Conservation (phyloP, 2,329 filamentous ascomycete species). For the Pseudopithomyces chartarum region DNA sequence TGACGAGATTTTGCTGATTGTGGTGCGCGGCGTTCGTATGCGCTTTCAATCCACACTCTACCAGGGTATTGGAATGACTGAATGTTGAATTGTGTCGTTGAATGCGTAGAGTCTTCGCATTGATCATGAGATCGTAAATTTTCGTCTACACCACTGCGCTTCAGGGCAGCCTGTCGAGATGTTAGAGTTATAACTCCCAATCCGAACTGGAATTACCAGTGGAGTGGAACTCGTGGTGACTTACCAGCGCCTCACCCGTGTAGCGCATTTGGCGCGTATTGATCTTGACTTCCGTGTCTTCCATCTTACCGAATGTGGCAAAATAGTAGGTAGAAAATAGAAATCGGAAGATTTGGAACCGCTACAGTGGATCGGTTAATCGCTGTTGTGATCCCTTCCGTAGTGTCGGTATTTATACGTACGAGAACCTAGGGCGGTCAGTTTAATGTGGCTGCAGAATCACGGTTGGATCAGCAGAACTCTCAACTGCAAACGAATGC, state of each 20-base stretch:
- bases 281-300: background rate
- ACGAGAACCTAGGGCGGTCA: no score
- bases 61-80: background rate
- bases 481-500: no score
- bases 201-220: background rate
- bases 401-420: no score
- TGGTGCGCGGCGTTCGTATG: background rate
- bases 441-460: no score
- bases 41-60: background rate
- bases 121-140: background rate
- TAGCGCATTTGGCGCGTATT: background rate
- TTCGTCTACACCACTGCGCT: constrained; percentile 1
- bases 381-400: no score
- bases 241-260: background rate
- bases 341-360: background rate
- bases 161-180: background rate
- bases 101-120: background rate
- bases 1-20: constrained; percentile 1
- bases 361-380: background rate
- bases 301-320: background rate
- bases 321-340: background rate
- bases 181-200: background rate
- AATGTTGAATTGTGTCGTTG: background rate
- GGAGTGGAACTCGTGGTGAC: background rate
- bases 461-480: no score